Evolutionary conservation across 2,329 filamentous ascomycete species (phyloP), one percentile per base, ranked within the genome.

Genomic region (Aspergillus fijiensis): DNA sequence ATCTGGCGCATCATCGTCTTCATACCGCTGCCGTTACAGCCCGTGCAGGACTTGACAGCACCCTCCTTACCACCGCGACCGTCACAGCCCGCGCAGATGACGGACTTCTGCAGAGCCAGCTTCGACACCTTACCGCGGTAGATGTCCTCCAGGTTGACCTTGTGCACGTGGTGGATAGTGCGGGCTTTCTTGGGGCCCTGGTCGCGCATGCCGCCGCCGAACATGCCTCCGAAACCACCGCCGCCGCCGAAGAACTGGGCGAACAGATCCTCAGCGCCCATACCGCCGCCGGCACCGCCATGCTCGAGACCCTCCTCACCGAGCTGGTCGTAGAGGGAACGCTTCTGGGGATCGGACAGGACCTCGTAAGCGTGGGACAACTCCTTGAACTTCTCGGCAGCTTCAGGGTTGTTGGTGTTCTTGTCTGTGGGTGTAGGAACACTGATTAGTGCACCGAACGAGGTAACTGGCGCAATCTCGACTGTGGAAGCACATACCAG

Each of bases 1-100:
- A 99, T 98, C 81, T 99, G 95, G 76, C 96, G 90, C 95, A 99
- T 97, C 94, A 99, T 98, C 47, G 91, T 97, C 89, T 98, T 98
- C 91, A 97, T 96, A 79, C 95, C 95, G 65, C 90, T 87, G 67
- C 95, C 95, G 72, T 96, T 92, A 78, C 95, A 99, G 73, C 92
- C 90, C 47, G 86, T 75, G 80, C 95, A 99, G 72, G 90, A 91
- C 82, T 93, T 94, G 66, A 98, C 94, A n/a, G 95, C 91, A 65
- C 95, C 95, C 67, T 98, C 94, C 83, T 99, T 99, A 67, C 95
- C 95, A 73, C 95, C 95, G 61, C 92, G 87, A 65, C 95, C 95
- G 61, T 95, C 89, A 77, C 95, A 99, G 81, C 93, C 93, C 67
- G 91, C 83, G 84, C 95, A 99, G 79, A 99, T 95, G 76, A 99